phyloP scores from a whole-genome alignment of 352 stramenopile species.

The Pythium brachiatum region DNA sequence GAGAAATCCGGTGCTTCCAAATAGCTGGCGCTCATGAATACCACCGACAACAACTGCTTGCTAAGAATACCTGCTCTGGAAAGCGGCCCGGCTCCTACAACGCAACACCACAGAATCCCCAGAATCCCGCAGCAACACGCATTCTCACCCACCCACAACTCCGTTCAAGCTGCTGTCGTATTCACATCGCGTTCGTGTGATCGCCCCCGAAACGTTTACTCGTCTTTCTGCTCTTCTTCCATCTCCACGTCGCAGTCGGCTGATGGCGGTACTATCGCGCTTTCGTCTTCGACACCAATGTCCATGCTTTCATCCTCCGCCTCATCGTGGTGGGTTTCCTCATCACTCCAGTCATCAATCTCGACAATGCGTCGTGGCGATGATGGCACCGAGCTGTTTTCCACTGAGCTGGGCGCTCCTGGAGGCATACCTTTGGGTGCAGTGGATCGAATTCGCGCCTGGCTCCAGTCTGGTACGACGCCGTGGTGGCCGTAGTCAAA shows the following conservation, averaged over 20 bases:
- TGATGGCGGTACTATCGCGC: background rate
- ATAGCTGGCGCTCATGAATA: background rate
- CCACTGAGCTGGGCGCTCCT: conserved; percentile 11
- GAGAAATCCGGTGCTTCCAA: background rate
- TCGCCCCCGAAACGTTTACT: background rate
- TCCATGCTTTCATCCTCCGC: background rate
- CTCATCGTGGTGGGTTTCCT: background rate
- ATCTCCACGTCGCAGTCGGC: background rate
- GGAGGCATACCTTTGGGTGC: conserved; percentile 7
- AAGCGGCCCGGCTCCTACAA: background rate
- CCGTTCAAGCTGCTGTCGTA: background rate
- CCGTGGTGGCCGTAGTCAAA: conserved; percentile 84
- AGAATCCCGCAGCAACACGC: background rate
- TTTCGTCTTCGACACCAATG: background rate
- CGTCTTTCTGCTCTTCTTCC: background rate
- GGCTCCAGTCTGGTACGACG: conserved; percentile 80
- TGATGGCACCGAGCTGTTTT: conserved; percentile 13
- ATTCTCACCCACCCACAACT: background rate
- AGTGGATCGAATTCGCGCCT: conserved; percentile 42
- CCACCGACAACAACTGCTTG: background rate
- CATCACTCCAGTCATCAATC: background rate
- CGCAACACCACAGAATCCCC: background rate
- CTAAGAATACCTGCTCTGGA: conserved; percentile 18
- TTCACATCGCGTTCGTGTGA: background rate
- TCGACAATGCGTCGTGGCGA: conserved; percentile 12